Evolutionary conservation across 169 alveolate species (phyloP), one percentile per base, ranked within the genome.

Genomic region (Plasmodium coatneyi): DNA sequence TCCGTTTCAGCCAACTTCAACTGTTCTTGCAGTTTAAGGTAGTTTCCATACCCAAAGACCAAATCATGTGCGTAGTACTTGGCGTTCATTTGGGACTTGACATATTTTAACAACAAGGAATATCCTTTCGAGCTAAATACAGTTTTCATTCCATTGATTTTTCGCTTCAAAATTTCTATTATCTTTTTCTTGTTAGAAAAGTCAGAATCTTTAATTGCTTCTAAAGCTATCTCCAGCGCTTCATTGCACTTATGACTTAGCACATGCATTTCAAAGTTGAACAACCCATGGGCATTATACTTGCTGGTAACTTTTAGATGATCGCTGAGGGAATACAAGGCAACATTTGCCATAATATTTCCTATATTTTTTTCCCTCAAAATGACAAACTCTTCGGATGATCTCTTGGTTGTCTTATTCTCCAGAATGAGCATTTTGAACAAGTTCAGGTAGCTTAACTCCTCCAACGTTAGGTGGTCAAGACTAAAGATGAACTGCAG

Each of bases 371-470:
- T 86, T 80, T 93, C 94, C 19, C 95, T 94, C 79, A 81, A 83
- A 81, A 95, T 90, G 16, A 92, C 95, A 92, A 96, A 70, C 46
- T 95, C 97, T 90, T 96, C 97, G 0, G 97, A 82, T 30, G 96
- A 78, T 83, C 82, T 92, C 41, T 93, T 92, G 56, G 76, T 70
- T 14, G 97, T 96, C 12, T 93, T 96, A 39, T 96, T 94, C 79
- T 96, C 97, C 87, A 93, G 90, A 14, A 96, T 74, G 93, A 96
- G 71, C 34, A 95, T 12, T 52, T 93, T 80, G 79, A 95, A 96
- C 32, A 96, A 22, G 54, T 92, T 94, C 30, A 96, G 56, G 66
- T 96, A 96, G 52, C 83, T 49, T 12, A 96, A 79, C 79, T 96
- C 97, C 41, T 96, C 97, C 14, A 96, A 79, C 14, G 96, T 92